Base-by-base conservation (phyloP, 345 rosid species). In the Clarkia xantiana region DNA sequence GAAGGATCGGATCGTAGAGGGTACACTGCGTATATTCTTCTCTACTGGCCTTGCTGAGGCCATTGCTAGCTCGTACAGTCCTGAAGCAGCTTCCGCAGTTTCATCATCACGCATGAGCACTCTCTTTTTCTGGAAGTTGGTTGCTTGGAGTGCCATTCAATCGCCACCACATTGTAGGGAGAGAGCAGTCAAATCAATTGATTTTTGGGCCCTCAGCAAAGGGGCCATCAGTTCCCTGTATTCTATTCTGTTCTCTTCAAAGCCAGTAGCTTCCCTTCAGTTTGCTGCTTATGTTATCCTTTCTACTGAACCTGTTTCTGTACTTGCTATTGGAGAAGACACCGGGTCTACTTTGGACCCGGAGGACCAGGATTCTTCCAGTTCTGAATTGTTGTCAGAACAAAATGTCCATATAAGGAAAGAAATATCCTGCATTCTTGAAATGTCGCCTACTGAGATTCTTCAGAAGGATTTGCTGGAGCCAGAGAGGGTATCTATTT, bases 31-130 rank as follows among this genome's bases (percentile, higher is more conserved):
- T 49, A 56, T 86, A 50, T 81, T 86, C 67, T 86, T 90, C 56
- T 90, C 89, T 67, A 77, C 86, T 16, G 93, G 96, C 49, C 71
- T 86, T 71, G 69, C 80, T 44, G 97, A 90, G 78, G 84, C 96
- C 53, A 76, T 90, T 47, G 91, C 86, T 41, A 67, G 62, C 53
- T 74, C 82, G 38, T 73, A 63, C 56, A 52, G 72, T 67, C 49
- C 39, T 58, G 84, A 77, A 62, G 96, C 84, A 64, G 86, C 91
- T 56, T 70, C 72, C 29, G 63, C 76, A 46, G 59, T 86, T 54
- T 75, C 84, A 34, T 67, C 73, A 62, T 79, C 81, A 56, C 77
- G 95, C 46, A 55, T 71, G 64, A 64, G 60, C 58, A 67, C 70
- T 70, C 55, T 60, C 46, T 75, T 60, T 43, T 81, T 86, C 72